Base-by-base conservation (phyloP, 768 basidiomycete genomes). In the Clavulina sp. region DNA sequence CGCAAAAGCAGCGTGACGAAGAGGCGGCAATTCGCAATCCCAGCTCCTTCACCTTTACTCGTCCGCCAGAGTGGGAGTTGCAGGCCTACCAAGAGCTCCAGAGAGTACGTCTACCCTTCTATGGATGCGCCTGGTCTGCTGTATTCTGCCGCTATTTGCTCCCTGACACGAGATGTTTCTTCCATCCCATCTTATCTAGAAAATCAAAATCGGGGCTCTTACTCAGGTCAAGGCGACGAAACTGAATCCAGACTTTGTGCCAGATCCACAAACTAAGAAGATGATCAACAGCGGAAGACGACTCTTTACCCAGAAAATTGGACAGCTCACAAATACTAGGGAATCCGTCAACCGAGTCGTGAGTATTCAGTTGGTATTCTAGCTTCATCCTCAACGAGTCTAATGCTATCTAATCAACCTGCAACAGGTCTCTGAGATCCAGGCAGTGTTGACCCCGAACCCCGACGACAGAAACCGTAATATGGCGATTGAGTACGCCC, bases 291-390 rank as follows among this genome's bases (percentile, higher is more conserved):
- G 71, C 48, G 69, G 73, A 48, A 78, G 88, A 24, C 76, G 89
- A 41, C 73, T 79, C 59, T 85, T 93, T 47, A 86, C 78, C 2
- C 84, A 85, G 28, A 88, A 83, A 64, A 78, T 93, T 44, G 87
- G 87, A 5, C 88, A 91, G 62, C 64, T 93, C 24, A 89, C 85
- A 4, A 80, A 83, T 55, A 81, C 87, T 52, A 53, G 64, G 0
- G 60, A 67, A 4, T 70, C 75, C 7, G 84, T 87, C 50, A 51
- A 66, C 33, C 73, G 73, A 24, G 82, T 88, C 58, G 80, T 84
- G 64, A 58, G 80, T 67, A 48, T 57, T 57, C 21, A 28, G 19
- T 3, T 9, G 13, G 1, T 41, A 41, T 41, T 51, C 34, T 46
- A 47, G 44, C 50, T 46, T 56, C 38, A 52, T 58, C 21, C 55